phyloP scores from a whole-genome alignment of 345 rosid genomes.

The Syzygium jambos region DNA sequence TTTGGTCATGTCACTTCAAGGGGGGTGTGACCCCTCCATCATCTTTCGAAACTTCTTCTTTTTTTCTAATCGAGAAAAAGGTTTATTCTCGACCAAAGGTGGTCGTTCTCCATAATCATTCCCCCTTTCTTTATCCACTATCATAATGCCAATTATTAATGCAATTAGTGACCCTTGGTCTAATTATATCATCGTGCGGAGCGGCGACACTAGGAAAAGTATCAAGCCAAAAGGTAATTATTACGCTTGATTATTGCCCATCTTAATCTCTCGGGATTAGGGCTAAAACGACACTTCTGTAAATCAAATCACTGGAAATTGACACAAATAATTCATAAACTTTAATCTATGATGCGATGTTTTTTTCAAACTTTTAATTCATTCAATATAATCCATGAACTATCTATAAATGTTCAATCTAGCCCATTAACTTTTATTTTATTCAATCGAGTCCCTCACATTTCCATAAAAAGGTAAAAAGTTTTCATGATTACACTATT shows the following conservation, averaged over 20 bases:
- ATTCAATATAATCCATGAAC: neutral
- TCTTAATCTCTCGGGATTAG: neutral
- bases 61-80: conserved; percentile 1
- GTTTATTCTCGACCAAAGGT: neutral
- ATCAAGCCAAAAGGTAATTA: neutral
- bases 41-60: conserved; percentile 5
- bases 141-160: neutral
- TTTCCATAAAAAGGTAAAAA: neutral
- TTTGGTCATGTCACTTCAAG: neutral
- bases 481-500: neutral
- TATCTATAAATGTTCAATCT: neutral
- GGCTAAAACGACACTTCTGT: neutral
- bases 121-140: neutral
- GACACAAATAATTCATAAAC: neutral
- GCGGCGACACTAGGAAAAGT: neutral
- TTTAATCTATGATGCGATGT: neutral
- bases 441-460: neutral
- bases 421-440: neutral
- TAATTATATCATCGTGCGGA: neutral
- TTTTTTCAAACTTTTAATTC: neutral
- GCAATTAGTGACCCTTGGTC: neutral
- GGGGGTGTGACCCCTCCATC: neutral
- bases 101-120: conserved; percentile 25
- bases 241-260: neutral
- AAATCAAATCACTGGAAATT: neutral